These are phyloP conservation scores for Axilococcus clingmanii DNA, from an alignment of 139 green algal species.

Conservation along the genomic window DNA sequence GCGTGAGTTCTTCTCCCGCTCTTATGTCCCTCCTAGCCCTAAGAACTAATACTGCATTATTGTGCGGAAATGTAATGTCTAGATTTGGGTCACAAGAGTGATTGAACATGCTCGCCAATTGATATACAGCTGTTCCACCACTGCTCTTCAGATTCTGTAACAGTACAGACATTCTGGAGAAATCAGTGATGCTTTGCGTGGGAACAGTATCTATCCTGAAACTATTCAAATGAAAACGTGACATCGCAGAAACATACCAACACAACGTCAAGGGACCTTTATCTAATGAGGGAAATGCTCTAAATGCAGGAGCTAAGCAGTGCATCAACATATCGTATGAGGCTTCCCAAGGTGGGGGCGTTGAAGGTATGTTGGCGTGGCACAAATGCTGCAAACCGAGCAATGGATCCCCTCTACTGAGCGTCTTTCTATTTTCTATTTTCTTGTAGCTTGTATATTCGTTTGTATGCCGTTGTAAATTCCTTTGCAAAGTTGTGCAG, in stretches of 20 bases:
- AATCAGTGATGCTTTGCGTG: not conserved
- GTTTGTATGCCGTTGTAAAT: not conserved
- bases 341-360: conserved; percentile 26
- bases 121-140: conserved; percentile 45
- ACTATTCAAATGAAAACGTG: conserved; percentile 35
- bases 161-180: not conserved
- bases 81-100: conserved; percentile 52
- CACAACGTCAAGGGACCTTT: not conserved
- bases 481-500: conserved; percentile 12
- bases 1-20: conserved; percentile 32
- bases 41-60: conserved; percentile 25
- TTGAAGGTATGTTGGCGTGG: conserved; percentile 28
- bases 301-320: too few relatives aligned
- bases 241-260: conserved; percentile 18
- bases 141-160: not conserved
- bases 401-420: not conserved
- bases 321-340: conserved; percentile 24
- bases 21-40: conserved; percentile 22
- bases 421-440: not conserved
- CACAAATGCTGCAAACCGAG: conserved; percentile 34
- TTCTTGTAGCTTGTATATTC: too few relatives aligned
- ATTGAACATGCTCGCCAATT: conserved; percentile 44
- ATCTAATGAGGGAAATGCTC: not conserved
- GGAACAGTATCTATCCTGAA: conserved; percentile 37
- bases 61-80: conserved; percentile 33